Conservation (phyloP, 2,329 filamentous ascomycete species). For the Penicillium frequentans region DNA sequence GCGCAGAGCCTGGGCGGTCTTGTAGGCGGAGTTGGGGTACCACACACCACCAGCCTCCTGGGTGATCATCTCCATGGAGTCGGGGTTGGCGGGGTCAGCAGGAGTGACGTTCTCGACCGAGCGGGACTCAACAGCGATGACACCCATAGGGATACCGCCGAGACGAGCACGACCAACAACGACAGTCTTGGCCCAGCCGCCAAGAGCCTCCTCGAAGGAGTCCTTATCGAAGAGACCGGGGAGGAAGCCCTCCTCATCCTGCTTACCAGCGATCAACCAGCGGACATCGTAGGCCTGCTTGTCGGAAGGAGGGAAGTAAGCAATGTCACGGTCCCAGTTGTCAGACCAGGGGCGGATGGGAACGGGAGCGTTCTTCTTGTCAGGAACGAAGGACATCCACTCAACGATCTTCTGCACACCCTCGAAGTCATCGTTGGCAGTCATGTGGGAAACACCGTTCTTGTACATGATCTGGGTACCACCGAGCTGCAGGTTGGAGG, state of each 20-base stretch:
- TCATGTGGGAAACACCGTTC: slow-evolving; percentile 99
- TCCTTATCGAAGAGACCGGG: slow-evolving; percentile 93
- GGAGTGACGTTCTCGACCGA: slow-evolving; percentile 96
- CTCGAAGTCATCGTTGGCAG: slow-evolving; percentile 94
- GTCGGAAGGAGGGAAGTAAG: slow-evolving; percentile 75
- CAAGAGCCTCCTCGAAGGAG: slow-evolving; percentile 95
- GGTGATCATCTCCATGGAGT: slow-evolving; percentile 92
- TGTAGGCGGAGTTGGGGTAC: slow-evolving; percentile 99
- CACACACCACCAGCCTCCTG: slow-evolving; percentile 98
- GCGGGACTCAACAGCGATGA: slow-evolving; percentile 94
- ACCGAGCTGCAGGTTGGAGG: slow-evolving; percentile 97
- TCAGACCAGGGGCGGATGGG: slow-evolving; percentile 88
- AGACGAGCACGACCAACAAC: slow-evolving; percentile 95
- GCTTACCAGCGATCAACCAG: slow-evolving; percentile 86
- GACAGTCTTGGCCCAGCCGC: slow-evolving; percentile 95
- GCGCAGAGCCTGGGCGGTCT: slow-evolving; percentile 97
- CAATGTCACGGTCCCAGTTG: slow-evolving; percentile 88
- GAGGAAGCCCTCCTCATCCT: slow-evolving; percentile 80
- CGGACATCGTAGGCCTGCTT: slow-evolving; percentile 90
- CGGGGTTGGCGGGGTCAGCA: slow-evolving; percentile 94
- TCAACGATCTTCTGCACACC: slow-evolving; percentile 97
- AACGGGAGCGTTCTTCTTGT: slow-evolving; percentile 88
- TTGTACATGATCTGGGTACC: slow-evolving; percentile 99
- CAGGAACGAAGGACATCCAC: slow-evolving; percentile 96
- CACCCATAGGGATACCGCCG: slow-evolving; percentile 96